A percentile compares a stretch with the other conserved stretches of the same genome.
phyloP scores from a whole-genome alignment of 106 monocot genomes.

The Posidonia australis region DNA sequence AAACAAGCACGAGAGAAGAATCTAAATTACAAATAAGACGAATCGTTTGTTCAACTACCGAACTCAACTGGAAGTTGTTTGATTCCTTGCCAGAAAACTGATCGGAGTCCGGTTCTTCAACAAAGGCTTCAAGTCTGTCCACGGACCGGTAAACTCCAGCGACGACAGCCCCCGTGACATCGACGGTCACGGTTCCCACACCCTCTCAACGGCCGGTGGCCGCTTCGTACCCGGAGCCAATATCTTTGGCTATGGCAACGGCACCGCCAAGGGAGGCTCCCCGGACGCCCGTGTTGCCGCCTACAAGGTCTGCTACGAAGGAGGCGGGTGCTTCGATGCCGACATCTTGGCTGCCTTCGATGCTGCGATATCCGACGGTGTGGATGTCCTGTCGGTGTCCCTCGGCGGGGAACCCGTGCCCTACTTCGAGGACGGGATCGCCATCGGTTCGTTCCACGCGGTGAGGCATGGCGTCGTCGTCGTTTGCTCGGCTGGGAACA shows the following conservation, averaged over 20 bases:
- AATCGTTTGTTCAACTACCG: too few species aligned
- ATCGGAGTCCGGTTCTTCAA: conserved; percentile 55
- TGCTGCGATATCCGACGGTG: conserved; percentile 55
- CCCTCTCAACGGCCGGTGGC: conserved; percentile 63
- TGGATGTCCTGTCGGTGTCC: conserved; percentile 53
- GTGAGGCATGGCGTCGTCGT: conserved; percentile 11
- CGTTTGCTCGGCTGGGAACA: conserved; percentile 16
- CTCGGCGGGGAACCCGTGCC: conserved; percentile 6
- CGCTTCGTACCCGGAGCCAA: conserved; percentile 33
- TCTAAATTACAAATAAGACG: too few species aligned
- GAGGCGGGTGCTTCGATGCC: conserved; percentile 35
- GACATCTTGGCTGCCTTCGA: conserved; percentile 58
- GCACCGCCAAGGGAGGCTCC: conserved; percentile 61
- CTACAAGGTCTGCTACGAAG: conserved; percentile 55
- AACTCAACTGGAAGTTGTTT: too few species aligned
- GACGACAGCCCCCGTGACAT: conserved; percentile 21
- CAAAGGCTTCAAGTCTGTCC: conserved; percentile 13
- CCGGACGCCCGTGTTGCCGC: conserved; percentile 45
- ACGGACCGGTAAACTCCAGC: not conserved
- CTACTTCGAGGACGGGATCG: conserved; percentile 6
- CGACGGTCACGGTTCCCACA: conserved; percentile 70
- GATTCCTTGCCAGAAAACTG: conserved; percentile 38
- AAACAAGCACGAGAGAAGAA: too few species aligned
- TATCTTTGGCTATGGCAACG: conserved; percentile 42
- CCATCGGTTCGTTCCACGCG: conserved; percentile 19